Conservation (phyloP, 768 basidiomycete species). For the Suillus luteus region DNA sequence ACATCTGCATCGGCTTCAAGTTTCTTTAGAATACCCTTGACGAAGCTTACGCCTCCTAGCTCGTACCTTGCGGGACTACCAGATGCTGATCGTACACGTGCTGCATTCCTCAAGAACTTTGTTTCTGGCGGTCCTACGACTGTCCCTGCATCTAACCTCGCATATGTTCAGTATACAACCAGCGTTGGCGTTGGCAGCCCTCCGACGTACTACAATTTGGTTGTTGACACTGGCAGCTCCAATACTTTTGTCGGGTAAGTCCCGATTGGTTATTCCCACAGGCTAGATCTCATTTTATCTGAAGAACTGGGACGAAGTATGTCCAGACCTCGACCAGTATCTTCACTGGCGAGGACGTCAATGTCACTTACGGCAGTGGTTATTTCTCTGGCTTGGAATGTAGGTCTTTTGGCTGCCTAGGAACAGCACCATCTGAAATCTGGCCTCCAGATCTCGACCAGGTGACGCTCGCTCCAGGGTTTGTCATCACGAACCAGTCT, state of each 20-base stretch:
- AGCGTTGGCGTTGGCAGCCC: conserved; percentile 21
- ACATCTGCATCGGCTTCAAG: conserved; percentile 4
- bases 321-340: conserved; percentile 17
- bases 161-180: conserved; percentile 18
- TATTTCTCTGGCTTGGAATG: conserved; percentile 37
- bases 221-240: conserved; percentile 27
- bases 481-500: conserved; percentile 23
- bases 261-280: background rate
- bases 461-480: conserved; percentile 19
- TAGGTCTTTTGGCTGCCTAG: background rate
- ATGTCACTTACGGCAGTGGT: conserved; percentile 9
- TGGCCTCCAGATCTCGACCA: conserved; percentile 14
- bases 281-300: background rate
- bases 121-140: conserved; percentile 6
- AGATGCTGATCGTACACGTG: conserved; percentile 11
- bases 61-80: conserved; percentile 2
- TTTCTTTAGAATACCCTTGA: conserved; percentile 6
- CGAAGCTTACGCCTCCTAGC: background rate
- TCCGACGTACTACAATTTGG: conserved; percentile 20
- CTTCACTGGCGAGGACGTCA: conserved; percentile 17
- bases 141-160: conserved; percentile 12
- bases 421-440: background rate
- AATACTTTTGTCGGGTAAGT: conserved; percentile 28
- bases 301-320: conserved; percentile 17
- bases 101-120: conserved; percentile 1